Conservation (phyloP, 2,329 filamentous ascomycete species). For the Clonostachys rhizophaga region DNA sequence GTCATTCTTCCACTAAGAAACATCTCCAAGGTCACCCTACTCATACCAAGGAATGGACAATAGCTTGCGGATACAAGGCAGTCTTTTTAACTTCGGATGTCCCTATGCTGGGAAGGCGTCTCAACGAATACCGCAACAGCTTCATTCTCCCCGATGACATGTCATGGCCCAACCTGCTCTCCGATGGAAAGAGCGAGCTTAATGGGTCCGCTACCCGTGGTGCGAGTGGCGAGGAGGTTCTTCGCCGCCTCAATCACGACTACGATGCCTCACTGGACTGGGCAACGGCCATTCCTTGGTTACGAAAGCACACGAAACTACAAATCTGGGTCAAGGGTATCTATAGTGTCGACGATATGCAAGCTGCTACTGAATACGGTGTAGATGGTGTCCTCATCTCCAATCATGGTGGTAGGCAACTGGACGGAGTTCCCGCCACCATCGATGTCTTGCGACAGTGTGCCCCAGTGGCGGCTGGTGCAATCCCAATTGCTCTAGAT, state of each 20-base stretch:
- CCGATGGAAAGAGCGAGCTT: no score
- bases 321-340: constrained; percentile 26
- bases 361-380: constrained; percentile 8
- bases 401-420: constrained; percentile 12
- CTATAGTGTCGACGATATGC: constrained; percentile 10
- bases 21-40: neutral
- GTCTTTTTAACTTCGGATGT: constrained; percentile 17
- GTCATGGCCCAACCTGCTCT: constrained; percentile 8
- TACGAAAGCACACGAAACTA: constrained; percentile 38
- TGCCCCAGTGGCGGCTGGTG: neutral
- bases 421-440: constrained; percentile 7
- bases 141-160: constrained; percentile 10
- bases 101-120: constrained; percentile 10
- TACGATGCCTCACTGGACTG: constrained; percentile 30
- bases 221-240: no score
- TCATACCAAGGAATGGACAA: no score
- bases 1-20: constrained; percentile 2
- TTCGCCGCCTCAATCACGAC: constrained; percentile 11
- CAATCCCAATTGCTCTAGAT: constrained; percentile 3
- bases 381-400: constrained; percentile 11
- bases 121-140: constrained; percentile 13
- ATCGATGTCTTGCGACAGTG: constrained; percentile 7
- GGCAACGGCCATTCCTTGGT: constrained; percentile 42
- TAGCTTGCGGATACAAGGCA: constrained; percentile 12
- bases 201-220: no score